Percentiles rank a stretch among this genome's conserved stretches.
Evolutionary conservation across 192 early-diverging fungal species (phyloP).

Genomic region (Backusella tarrabulga): DNA sequence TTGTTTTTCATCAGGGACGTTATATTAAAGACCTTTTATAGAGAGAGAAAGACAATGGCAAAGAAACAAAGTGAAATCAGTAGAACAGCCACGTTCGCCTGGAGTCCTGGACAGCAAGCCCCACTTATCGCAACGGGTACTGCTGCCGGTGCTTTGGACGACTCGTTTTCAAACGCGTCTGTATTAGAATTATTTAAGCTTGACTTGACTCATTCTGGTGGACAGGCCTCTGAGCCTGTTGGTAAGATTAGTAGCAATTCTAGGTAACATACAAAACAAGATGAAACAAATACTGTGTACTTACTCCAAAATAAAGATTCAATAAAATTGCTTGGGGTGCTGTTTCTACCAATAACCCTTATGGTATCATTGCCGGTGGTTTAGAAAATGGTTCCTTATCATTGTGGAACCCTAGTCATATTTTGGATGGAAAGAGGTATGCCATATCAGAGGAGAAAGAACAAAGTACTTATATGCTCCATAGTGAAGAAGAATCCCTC

Average conservation of each 20-base stretch:
- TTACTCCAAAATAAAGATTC: conserved; percentile 51
- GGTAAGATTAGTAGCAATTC: conserved; percentile 56
- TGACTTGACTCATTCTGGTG: conserved; percentile 42
- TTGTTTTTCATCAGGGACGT: neutral
- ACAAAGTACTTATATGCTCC: too few species aligned
- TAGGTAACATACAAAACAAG: conserved; percentile 47
- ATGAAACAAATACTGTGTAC: neutral
- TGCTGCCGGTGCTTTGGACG: conserved; percentile 95
- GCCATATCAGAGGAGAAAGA: too few species aligned
- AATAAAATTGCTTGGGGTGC: conserved; percentile 87
- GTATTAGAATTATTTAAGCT: conserved; percentile 89
- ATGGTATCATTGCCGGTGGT: conserved; percentile 89
- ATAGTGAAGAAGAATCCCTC: conserved; percentile 50
- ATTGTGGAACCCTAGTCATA: conserved; percentile 79
- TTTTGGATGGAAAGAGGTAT: conserved; percentile 62
- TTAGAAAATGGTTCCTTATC: conserved; percentile 92
- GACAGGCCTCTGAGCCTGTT: conserved; percentile 44
- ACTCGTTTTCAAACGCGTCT: conserved; percentile 87
- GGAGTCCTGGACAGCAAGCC: conserved; percentile 75
- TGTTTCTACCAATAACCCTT: conserved; percentile 42
- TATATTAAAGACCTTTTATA: neutral
- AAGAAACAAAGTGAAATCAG: conserved; percentile 63
- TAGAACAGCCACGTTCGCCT: conserved; percentile 87
- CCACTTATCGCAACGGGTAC: conserved; percentile 88
- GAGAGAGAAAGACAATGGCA: conserved; percentile 15